A percentile compares a stretch with the other conserved stretches of the same genome.
Conservation (phyloP, 306 rosid species). For the Malus sylvestris region DNA sequence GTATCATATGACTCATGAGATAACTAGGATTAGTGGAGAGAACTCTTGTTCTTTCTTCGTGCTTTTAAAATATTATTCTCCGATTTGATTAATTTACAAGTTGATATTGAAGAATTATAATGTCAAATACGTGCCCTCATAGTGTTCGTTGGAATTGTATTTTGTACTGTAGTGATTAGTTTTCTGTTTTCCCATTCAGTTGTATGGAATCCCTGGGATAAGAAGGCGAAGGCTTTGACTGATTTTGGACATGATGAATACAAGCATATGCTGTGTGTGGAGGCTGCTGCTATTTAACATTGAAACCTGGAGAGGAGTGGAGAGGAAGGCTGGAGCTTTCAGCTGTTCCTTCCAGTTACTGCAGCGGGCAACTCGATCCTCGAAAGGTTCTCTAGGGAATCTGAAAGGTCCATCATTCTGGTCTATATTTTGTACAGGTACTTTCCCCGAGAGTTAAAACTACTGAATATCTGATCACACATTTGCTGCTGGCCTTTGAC, state of each 20-base stretch:
- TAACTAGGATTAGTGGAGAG: too few relatives aligned
- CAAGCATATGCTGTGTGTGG: conserved; percentile 90
- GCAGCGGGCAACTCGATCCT: conserved; percentile 96
- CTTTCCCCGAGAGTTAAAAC: not conserved
- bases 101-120: not conserved
- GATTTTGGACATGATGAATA: conserved; percentile 97
- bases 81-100: too few relatives aligned
- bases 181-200: conserved; percentile 38
- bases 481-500: not conserved
- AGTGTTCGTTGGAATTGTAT: not conserved
- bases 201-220: conserved; percentile 99
- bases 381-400: conserved; percentile 65
- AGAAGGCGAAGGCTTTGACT: conserved; percentile 88
- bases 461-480: not conserved
- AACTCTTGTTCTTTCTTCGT: too few relatives aligned
- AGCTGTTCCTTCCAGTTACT: conserved; percentile 94
- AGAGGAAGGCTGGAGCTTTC: conserved; percentile 89
- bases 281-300: conserved; percentile 73
- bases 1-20: too few relatives aligned
- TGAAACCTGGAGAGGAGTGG: conserved; percentile 99
- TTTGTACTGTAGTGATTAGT: not conserved
- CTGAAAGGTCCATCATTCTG: conserved; percentile 39
- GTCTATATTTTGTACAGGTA: conserved; percentile 71
- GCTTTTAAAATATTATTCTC: too few relatives aligned
- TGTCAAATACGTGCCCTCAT: not conserved